These are phyloP conservation scores for Claviceps monticola DNA, from an alignment of 2,329 filamentous ascomycete genomes.

Conservation along the genomic window DNA sequence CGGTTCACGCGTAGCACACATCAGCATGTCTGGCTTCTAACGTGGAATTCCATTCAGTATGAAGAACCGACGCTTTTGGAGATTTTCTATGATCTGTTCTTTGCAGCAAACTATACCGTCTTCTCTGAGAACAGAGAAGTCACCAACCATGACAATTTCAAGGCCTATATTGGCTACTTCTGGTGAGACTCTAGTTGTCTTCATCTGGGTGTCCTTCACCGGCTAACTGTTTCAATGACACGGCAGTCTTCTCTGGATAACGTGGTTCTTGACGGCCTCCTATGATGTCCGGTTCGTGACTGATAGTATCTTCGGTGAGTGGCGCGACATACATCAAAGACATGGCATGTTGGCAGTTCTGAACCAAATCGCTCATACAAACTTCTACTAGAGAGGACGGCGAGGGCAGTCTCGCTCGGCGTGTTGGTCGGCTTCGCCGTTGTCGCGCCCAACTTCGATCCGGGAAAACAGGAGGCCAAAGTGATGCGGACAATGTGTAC, in stretches of 20 bases:
- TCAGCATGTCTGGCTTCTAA: not conserved
- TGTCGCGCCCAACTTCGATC: conserved; percentile 35
- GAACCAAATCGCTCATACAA: not conserved
- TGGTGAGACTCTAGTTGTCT: conserved; percentile 10
- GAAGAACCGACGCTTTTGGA: conserved; percentile 23
- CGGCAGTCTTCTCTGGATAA: conserved; percentile 47
- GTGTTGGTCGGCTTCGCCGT: conserved; percentile 53
- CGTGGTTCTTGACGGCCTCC: conserved; percentile 50
- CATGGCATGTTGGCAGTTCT: not conserved
- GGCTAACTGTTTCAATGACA: not conserved
- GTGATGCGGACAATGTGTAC: conserved; percentile 28
- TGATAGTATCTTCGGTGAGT: conserved; percentile 44
- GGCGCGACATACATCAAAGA: not conserved
- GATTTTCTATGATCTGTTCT: conserved; percentile 26
- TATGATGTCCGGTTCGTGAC: conserved; percentile 53
- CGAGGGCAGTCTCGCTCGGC: conserved; percentile 45
- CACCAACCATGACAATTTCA: conserved; percentile 18
- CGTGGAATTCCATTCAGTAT: conserved; percentile 10
- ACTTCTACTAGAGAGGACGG: conserved; percentile 32
- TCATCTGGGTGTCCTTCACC: not conserved
- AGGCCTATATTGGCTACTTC: conserved; percentile 23
- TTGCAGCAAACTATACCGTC: conserved; percentile 48
- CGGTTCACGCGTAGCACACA: not conserved
- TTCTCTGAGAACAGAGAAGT: conserved; percentile 28
- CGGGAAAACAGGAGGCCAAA: conserved; percentile 20